These are phyloP conservation scores for Colletotrichum lini DNA, from an alignment of 2,329 filamentous ascomycete species.

Conservation along the genomic window DNA sequence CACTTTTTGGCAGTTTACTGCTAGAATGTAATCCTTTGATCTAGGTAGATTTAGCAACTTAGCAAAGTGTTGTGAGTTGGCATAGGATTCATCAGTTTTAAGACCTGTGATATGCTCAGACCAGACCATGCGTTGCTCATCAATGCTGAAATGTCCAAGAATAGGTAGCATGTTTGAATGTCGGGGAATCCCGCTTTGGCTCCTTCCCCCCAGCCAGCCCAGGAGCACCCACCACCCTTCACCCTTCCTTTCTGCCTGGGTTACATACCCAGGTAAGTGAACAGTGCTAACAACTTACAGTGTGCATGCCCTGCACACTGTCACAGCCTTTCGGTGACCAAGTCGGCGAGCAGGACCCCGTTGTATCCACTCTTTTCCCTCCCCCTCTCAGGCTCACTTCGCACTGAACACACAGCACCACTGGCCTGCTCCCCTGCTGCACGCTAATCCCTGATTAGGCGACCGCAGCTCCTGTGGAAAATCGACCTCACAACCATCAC, in stretches of 20 bases:
- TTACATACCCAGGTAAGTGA: not conserved
- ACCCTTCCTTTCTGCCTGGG: slow-evolving; percentile 1
- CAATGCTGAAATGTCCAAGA: slow-evolving; percentile 36
- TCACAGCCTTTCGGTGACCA: slow-evolving; percentile 37
- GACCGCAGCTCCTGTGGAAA: slow-evolving; percentile 49
- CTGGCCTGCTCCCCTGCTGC: slow-evolving; percentile 35
- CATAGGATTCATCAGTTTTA: not conserved
- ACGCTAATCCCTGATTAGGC: slow-evolving; percentile 54
- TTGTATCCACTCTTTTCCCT: slow-evolving; percentile 32
- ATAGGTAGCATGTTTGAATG: slow-evolving; percentile 35
- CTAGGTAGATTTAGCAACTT: not conserved
- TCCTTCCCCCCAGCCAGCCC: slow-evolving; percentile 6
- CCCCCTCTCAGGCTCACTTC: slow-evolving; percentile 9
- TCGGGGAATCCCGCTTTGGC: slow-evolving; percentile 37
- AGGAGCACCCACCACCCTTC: not conserved
- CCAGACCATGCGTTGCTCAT: slow-evolving; percentile 31
- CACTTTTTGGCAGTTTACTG: not conserved
- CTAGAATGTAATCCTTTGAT: not conserved
- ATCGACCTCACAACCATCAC: slow-evolving; percentile 45
- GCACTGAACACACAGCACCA: slow-evolving; percentile 15
- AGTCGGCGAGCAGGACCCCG: slow-evolving; percentile 29
- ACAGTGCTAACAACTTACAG: not conserved
- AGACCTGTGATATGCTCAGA: slow-evolving; percentile 17
- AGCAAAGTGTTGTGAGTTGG: slow-evolving; percentile 3
- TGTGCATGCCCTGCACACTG: not conserved